These are phyloP conservation scores for Pyrenochaeta sp. DNA, from an alignment of 2,329 filamentous ascomycete species.

Conservation along the genomic window DNA sequence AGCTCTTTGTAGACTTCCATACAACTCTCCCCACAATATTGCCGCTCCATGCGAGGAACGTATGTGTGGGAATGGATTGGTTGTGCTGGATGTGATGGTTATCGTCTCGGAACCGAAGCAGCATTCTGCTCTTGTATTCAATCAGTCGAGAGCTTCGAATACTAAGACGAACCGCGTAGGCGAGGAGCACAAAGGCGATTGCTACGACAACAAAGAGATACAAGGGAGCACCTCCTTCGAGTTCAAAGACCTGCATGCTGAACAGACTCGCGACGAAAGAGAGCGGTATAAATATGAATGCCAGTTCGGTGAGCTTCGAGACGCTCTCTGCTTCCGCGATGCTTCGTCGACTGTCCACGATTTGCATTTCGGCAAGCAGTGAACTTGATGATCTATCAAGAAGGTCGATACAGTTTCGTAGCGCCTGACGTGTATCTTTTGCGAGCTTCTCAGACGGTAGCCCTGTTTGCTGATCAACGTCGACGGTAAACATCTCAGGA, in stretches of 20 bases:
- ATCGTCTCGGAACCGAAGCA: conserved; percentile 14
- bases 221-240: conserved; percentile 20
- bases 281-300: conserved; percentile 43
- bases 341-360: conserved; percentile 34
- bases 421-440: conserved; percentile 6
- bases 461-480: not conserved
- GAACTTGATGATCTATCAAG: conserved; percentile 35
- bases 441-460: conserved; percentile 13
- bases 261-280: conserved; percentile 37
- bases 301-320: conserved; percentile 40
- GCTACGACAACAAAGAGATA: conserved; percentile 27
- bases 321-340: conserved; percentile 42
- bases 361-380: conserved; percentile 47
- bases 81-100: conserved; percentile 15
- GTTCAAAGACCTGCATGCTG: conserved; percentile 38
- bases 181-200: conserved; percentile 14
- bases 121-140: conserved; percentile 11
- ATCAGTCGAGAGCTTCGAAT: conserved; percentile 18
- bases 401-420: conserved; percentile 15
- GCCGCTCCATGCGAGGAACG: conserved; percentile 14
- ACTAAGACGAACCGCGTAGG: conserved; percentile 14
- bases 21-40: not conserved
- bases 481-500: conserved; percentile 3
- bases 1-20: not conserved
- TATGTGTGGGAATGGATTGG: conserved; percentile 17